Conservation (phyloP, 129 eudicot species). For the Oenanthe sinensis region DNA sequence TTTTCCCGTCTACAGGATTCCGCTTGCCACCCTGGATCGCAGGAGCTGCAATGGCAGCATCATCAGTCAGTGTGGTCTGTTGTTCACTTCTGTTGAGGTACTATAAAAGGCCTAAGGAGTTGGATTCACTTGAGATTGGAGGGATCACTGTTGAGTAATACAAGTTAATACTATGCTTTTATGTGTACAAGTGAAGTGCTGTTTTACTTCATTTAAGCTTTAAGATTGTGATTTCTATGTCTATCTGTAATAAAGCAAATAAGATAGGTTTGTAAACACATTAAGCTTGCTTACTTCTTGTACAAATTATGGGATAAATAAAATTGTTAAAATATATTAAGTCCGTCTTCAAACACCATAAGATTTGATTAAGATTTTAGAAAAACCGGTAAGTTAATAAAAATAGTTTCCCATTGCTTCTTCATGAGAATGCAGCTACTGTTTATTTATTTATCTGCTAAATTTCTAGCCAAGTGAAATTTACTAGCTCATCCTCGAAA, state of each 20-base stretch:
- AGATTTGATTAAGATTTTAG: no score
- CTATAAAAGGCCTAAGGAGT: constrained; percentile 62
- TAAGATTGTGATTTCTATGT: not conserved
- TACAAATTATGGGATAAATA: not conserved
- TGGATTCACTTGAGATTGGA: constrained; percentile 47
- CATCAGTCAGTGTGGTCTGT: constrained; percentile 89
- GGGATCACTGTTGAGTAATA: constrained; percentile 55
- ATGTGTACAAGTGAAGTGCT: not conserved
- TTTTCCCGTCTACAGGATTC: constrained; percentile 66
- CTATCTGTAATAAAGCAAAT: not conserved
- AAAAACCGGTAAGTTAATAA: no score
- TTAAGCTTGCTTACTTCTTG: not conserved
- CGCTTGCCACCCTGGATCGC: constrained; percentile 99
- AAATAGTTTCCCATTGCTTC: not conserved
- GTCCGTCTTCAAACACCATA: no score
- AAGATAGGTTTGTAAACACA: not conserved
- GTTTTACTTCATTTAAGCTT: not conserved
- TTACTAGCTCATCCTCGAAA: not conserved
- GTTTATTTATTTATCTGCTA: not conserved
- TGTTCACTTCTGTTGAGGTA: constrained; percentile 82
- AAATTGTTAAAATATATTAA: no score
- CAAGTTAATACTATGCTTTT: not conserved
- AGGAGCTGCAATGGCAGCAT: constrained; percentile 97
- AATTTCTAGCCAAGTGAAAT: no score
- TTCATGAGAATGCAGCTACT: not conserved